A percentile compares a stretch with the other conserved stretches of the same genome.
These are phyloP conservation scores for Ceratobasidium sp. DNA, from an alignment of 1,284 basidiomycete species.

Conservation along the genomic window DNA sequence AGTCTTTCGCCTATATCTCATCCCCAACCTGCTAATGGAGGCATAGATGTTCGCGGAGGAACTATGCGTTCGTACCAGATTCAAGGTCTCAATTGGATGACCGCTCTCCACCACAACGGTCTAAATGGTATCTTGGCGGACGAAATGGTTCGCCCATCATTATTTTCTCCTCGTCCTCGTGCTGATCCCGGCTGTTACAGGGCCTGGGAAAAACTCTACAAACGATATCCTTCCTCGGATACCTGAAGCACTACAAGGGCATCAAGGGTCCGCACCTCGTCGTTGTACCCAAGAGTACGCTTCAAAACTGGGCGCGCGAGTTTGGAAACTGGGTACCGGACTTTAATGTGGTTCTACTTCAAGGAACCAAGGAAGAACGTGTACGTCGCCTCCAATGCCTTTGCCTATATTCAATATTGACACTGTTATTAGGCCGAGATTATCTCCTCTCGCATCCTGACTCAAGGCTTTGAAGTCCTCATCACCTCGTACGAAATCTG, in stretches of 20 bases:
- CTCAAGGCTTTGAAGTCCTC: constrained; percentile 93
- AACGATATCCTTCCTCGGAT: constrained; percentile 97
- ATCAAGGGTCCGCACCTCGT: constrained; percentile 89
- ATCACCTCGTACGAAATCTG: constrained; percentile 99
- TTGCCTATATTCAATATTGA: not conserved
- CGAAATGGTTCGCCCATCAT: constrained; percentile 76
- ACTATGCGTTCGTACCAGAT: constrained; percentile 94
- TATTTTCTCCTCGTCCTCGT: not conserved
- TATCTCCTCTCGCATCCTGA: constrained; percentile 81
- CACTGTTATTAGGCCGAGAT: constrained; percentile 65
- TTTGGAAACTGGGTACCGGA: constrained; percentile 94
- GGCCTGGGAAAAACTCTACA: constrained; percentile 98
- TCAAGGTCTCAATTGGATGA: constrained; percentile 98
- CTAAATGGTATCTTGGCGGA: constrained; percentile 94
- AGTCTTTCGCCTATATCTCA: no score
- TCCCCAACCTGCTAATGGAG: no score
- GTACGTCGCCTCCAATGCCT: constrained; percentile 52
- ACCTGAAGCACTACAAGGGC: constrained; percentile 86
- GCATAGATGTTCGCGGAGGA: constrained; percentile 87
- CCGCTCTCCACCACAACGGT: constrained; percentile 90
- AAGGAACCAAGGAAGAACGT: constrained; percentile 92
- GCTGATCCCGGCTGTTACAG: constrained; percentile 56
- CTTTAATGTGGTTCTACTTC: constrained; percentile 83
- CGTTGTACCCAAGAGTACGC: constrained; percentile 96
- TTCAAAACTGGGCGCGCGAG: constrained; percentile 97